Evolutionary conservation across 1,284 basidiomycete species (phyloP), one percentile per base, ranked within the genome.

Genomic region (Malassezia vespertilionis): DNA sequence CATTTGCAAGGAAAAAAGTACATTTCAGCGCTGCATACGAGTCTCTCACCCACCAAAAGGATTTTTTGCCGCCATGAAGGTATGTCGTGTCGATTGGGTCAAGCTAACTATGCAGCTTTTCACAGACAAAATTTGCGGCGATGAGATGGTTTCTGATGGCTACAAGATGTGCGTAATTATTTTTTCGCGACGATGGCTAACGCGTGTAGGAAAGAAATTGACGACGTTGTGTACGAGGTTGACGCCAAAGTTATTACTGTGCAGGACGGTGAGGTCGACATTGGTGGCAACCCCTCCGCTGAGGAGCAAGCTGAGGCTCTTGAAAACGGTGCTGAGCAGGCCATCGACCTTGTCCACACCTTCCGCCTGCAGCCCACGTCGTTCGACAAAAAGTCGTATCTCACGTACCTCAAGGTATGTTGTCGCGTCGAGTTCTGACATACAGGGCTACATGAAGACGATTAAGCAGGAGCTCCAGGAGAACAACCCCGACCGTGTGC

Each of bases 371-470:
- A 86, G 70, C 38, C 72, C 30, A 91, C 87, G 23, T 31, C 67
- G 7, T 97, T 93, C 73, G 89, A 96, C 77, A 97, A 96, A 76
- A 95, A 95, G 75, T 73, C 75, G 31, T 99, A 80, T 76, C 75
- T 89, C 37, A 73, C 77, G 33, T 83, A 91, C 74, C 80, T 97
- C 69, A 97, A 95, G 57, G 40, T 48, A 7, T 22, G 34, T 41
- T 17, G 15, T 11, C 24, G 3, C 10, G 21, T 12, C 33, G 6
- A 8, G 11, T 7, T 6, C 27, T 24, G 27, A 35, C 33, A 5
- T 5, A 10, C 48, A 20, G 79, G 76, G 69, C 42, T 87, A 87
- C 76, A 86, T 87, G 84, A 87, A 87, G 76, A 71, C 76, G 9
- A 74, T 86, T 74, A 84, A 86, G 76, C 54, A 73, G 51, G 65